Conservation (phyloP, 2,329 filamentous ascomycete genomes). For the Fusarium piperis region DNA sequence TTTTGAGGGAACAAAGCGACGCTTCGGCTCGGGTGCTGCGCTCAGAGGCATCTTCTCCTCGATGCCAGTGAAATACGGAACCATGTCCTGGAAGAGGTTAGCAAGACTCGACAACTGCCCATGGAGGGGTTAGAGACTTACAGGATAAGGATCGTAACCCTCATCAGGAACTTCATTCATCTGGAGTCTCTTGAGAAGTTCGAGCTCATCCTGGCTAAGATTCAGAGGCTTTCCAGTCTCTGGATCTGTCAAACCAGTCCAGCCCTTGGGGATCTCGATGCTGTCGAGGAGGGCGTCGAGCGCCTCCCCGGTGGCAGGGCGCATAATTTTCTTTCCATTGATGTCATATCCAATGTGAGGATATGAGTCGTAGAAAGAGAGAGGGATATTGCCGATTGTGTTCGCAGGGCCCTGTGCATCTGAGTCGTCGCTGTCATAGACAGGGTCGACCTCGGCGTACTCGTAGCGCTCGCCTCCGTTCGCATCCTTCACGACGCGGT, state of each 20-base stretch:
- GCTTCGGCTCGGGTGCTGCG: slow-evolving; percentile 93
- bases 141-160: slow-evolving; percentile 91
- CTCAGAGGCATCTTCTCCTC: slow-evolving; percentile 95
- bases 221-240: slow-evolving; percentile 92
- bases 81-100: slow-evolving; percentile 68
- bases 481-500: slow-evolving; percentile 77
- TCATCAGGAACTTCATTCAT: slow-evolving; percentile 88
- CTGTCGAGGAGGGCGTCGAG: slow-evolving; percentile 93
- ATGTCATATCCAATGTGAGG: slow-evolving; percentile 99
- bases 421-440: slow-evolving; percentile 95
- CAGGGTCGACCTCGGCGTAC: slow-evolving; percentile 92
- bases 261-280: slow-evolving; percentile 96
- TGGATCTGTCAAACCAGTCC: slow-evolving; percentile 95
- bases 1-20: slow-evolving; percentile 94
- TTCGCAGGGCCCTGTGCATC: slow-evolving; percentile 83
- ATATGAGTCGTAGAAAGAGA: slow-evolving; percentile 96
- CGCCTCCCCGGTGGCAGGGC: slow-evolving; percentile 92
- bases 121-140: slow-evolving; percentile 49
- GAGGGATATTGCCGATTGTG: slow-evolving; percentile 93
- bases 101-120: neutral
- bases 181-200: slow-evolving; percentile 87
- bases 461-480: slow-evolving; percentile 92
- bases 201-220: slow-evolving; percentile 86
- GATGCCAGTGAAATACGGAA: slow-evolving; percentile 93
- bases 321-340: slow-evolving; percentile 97